A percentile compares a stretch with the other conserved stretches of the same genome.
Conservation (phyloP, 495 filamentous ascomycete genomes). For the Neurospora sp. region DNA sequence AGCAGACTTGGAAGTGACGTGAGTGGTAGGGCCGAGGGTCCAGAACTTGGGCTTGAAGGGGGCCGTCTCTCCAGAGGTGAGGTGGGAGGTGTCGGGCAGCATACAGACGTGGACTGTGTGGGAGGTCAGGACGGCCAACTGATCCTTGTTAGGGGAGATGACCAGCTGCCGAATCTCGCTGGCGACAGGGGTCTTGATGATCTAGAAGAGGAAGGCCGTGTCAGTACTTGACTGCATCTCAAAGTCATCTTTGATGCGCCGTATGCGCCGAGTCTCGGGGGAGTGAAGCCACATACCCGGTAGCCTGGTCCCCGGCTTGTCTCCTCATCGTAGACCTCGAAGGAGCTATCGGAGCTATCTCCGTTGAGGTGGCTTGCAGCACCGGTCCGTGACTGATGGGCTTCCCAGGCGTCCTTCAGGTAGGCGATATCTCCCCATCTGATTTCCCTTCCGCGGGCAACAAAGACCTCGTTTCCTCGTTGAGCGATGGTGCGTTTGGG, state of each 20-base stretch:
- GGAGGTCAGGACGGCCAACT: slow-evolving; percentile 70
- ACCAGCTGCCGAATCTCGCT: slow-evolving; percentile 71
- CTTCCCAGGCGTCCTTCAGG: slow-evolving; percentile 61
- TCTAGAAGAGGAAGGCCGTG: slow-evolving; percentile 28
- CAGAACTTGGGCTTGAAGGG: slow-evolving; percentile 70
- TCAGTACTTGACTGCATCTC: background rate
- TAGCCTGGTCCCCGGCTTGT: slow-evolving; percentile 28
- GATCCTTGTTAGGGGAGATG: slow-evolving; percentile 68
- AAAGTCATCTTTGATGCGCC: background rate
- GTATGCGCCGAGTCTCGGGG: background rate
- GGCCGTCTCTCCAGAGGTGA: slow-evolving; percentile 49
- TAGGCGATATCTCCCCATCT: slow-evolving; percentile 71
- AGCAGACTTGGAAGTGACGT: slow-evolving; percentile 71
- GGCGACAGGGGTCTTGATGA: slow-evolving; percentile 59
- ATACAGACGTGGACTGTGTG: slow-evolving; percentile 76
- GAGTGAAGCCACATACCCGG: slow-evolving; percentile 28
- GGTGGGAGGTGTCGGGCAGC: slow-evolving; percentile 64
- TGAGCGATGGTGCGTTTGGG: slow-evolving; percentile 60
- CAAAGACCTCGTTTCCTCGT: slow-evolving; percentile 71
- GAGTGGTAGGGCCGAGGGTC: slow-evolving; percentile 77
- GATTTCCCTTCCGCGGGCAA: slow-evolving; percentile 74
- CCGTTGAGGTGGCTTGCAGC: slow-evolving; percentile 17
- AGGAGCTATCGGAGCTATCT: slow-evolving; percentile 21
- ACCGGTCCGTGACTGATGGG: slow-evolving; percentile 13
- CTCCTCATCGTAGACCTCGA: slow-evolving; percentile 24